These are phyloP conservation scores for Hemisphaericaspora xylofermentans DNA, from an alignment of 1,139 yeast species.

Conservation along the genomic window DNA sequence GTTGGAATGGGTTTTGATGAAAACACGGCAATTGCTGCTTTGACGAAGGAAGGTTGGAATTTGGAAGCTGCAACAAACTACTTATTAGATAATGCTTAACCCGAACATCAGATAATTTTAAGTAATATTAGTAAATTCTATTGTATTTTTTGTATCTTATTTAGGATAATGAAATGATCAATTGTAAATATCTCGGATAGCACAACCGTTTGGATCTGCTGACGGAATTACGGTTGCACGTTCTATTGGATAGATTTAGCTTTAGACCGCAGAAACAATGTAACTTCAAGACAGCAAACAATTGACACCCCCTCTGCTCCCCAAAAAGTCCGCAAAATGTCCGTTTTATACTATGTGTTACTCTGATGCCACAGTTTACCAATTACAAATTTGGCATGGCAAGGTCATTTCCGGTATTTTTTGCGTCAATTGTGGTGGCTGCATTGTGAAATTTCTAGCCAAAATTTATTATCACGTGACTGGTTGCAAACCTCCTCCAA, in stretches of 20 bases:
- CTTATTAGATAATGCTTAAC: conserved; percentile 65
- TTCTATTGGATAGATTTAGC: no score
- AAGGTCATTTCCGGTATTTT: no score
- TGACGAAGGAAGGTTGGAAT: conserved; percentile 69
- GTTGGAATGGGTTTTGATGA: conserved; percentile 87
- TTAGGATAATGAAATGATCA: neutral
- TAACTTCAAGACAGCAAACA: no score
- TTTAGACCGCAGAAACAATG: no score
- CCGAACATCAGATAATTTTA: neutral
- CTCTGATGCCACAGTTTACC: neutral
- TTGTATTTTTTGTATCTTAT: neutral
- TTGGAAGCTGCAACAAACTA: conserved; percentile 83
- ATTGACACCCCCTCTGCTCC: no score
- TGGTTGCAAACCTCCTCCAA: neutral
- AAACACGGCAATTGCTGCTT: conserved; percentile 64
- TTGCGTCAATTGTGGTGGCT: neutral
- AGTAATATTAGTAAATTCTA: neutral
- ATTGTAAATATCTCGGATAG: no score
- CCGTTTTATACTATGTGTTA: neutral
- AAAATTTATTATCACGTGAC: neutral
- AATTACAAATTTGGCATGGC: neutral
- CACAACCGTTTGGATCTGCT: no score
- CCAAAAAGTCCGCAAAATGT: no score
- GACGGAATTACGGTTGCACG: no score
- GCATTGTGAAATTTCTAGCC: neutral